A percentile compares a stretch with the other conserved stretches of the same genome.
These are phyloP conservation scores for Paraphoma chrysanthemicola DNA, from an alignment of 2,329 filamentous ascomycete species.

Conservation along the genomic window DNA sequence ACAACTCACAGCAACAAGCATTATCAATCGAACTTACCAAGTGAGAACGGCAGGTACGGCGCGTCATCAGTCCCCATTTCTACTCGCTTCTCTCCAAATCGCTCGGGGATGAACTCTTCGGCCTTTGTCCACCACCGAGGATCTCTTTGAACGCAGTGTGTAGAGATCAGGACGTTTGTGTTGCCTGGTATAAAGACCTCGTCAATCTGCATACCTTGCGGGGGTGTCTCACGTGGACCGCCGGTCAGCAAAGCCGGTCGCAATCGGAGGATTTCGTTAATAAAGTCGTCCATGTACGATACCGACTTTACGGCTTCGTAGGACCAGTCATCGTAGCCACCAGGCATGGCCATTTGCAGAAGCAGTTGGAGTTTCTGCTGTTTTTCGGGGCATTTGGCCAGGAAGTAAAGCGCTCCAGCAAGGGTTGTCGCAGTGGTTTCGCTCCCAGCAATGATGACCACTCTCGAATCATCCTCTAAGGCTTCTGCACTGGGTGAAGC, in stretches of 20 bases:
- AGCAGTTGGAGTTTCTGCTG: conserved; percentile 38
- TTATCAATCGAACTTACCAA: conserved; percentile 19
- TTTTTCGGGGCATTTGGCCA: conserved; percentile 39
- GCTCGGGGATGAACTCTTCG: conserved; percentile 23
- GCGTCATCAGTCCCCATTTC: conserved; percentile 25
- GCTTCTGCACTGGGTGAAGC: conserved; percentile 41
- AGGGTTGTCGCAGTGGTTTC: conserved; percentile 48
- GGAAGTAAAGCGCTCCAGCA: conserved; percentile 38
- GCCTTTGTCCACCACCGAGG: conserved; percentile 18
- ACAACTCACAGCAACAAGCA: background rate
- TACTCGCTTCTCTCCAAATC: conserved; percentile 17
- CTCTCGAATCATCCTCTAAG: conserved; percentile 42
- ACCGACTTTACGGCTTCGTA: conserved; percentile 38
- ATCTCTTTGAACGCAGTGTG: conserved; percentile 15
- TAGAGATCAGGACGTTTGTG: conserved; percentile 16
- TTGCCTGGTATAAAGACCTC: conserved; percentile 17
- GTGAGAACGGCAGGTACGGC: conserved; percentile 22
- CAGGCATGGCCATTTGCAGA: conserved; percentile 39
- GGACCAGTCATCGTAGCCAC: conserved; percentile 28
- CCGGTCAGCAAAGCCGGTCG: conserved; percentile 49
- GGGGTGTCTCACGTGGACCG: conserved; percentile 48
- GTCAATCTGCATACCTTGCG: conserved; percentile 36
- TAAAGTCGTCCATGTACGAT: conserved; percentile 39
- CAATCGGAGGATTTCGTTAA: conserved; percentile 48
- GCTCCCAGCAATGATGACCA: conserved; percentile 48